Percentiles rank a stretch among this genome's conserved stretches.
Evolutionary conservation across 2,329 filamentous ascomycete species (phyloP).

Genomic region (Exserohilum turcica): DNA sequence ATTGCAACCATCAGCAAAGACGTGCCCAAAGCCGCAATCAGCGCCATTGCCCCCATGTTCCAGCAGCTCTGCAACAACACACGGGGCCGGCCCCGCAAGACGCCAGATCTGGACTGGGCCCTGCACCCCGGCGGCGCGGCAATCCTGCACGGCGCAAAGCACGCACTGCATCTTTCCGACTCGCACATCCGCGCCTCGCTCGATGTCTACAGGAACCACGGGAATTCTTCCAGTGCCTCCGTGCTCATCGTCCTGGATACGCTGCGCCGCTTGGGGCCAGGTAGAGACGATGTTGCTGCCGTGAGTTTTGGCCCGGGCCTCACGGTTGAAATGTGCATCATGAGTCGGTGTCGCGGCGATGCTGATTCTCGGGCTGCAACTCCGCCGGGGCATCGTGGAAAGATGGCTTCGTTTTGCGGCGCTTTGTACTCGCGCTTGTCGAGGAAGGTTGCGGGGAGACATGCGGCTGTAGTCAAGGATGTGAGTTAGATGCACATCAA

Average conservation of each 20-base stretch:
- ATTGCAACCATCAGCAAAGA: constrained; percentile 30
- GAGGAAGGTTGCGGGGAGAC: not conserved
- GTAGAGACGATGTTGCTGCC: constrained; percentile 66
- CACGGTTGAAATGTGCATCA: constrained; percentile 69
- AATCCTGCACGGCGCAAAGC: constrained; percentile 68
- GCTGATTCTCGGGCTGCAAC: not conserved
- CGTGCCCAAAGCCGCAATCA: constrained; percentile 24
- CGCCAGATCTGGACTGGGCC: constrained; percentile 72
- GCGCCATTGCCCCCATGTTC: constrained; percentile 34
- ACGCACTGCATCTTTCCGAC: constrained; percentile 60
- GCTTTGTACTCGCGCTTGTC: not conserved
- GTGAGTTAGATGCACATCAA: not conserved
- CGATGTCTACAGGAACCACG: constrained; percentile 69
- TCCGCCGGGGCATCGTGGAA: not conserved
- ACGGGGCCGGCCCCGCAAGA: not conserved
- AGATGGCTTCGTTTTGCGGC: not conserved
- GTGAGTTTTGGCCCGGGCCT: constrained; percentile 75
- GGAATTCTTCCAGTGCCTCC: constrained; percentile 71
- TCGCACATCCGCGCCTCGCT: constrained; percentile 73
- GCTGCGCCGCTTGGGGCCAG: constrained; percentile 52
- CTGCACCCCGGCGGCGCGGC: constrained; percentile 72
- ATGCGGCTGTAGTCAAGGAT: not conserved
- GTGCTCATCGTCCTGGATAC: constrained; percentile 70
- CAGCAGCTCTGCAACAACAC: constrained; percentile 33
- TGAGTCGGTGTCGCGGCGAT: constrained; percentile 53